Percentiles rank a stretch among this genome's conserved stretches.
Conservation (phyloP, 208 protist species). For the Leishmania major region DNA sequence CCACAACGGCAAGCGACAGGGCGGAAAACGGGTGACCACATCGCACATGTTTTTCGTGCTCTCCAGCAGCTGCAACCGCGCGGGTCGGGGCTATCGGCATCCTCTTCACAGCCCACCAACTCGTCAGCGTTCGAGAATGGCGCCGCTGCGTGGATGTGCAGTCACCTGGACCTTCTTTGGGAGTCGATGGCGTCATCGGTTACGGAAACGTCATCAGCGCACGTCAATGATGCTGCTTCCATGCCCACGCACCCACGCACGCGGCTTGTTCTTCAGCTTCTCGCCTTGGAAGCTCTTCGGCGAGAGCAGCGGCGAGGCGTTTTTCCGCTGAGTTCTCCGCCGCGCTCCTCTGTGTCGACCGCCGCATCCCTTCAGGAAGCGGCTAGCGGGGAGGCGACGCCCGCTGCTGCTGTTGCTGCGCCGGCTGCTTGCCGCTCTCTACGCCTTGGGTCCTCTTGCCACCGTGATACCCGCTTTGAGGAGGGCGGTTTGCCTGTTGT, state of each 20-base stretch:
- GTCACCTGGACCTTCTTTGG: slow-evolving; percentile 27
- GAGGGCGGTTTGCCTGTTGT: slow-evolving; percentile 2
- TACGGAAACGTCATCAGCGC: not conserved
- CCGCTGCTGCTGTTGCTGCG: not conserved
- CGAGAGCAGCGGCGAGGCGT: not conserved
- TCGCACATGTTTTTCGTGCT: slow-evolving; percentile 3
- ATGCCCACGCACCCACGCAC: slow-evolving; percentile 14
- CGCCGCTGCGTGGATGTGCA: slow-evolving; percentile 31
- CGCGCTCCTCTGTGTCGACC: not conserved
- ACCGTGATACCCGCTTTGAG: not conserved
- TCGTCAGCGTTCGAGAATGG: slow-evolving; percentile 5
- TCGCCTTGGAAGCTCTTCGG: slow-evolving; percentile 10
- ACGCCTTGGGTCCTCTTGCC: not conserved
- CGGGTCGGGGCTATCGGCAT: not conserved
- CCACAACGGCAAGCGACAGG: not conserved
- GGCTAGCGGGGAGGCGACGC: not conserved
- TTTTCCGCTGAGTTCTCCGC: not conserved
- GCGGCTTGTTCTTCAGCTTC: slow-evolving; percentile 16
- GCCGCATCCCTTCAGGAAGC: not conserved
- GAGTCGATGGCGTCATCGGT: slow-evolving; percentile 1
- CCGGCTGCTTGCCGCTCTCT: not conserved
- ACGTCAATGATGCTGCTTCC: not conserved
- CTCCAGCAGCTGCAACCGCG: slow-evolving; percentile 9
- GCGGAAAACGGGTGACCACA: not conserved
- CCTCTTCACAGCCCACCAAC: not conserved